Conservation (phyloP, 1,284 basidiomycete species). For the Microbotryum saponariae region DNA sequence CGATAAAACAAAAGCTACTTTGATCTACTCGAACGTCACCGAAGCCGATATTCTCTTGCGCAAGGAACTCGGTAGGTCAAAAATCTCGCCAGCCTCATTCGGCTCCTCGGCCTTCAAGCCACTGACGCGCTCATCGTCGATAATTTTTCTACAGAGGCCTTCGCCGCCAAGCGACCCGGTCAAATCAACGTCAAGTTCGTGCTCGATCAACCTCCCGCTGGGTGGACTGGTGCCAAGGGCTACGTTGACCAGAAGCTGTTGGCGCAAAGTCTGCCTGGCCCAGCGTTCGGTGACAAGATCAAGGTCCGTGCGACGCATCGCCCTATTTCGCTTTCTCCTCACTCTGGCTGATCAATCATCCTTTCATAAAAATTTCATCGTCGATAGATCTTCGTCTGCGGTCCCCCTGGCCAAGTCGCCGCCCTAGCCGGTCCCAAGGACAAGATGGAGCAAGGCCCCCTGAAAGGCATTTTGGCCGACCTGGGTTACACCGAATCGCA, state of each 20-base stretch:
- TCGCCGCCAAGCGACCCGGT: constrained; percentile 34
- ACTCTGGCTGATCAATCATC: no score
- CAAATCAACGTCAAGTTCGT: constrained; percentile 75
- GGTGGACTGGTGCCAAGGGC: constrained; percentile 62
- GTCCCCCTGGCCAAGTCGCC: constrained; percentile 54
- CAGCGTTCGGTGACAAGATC: constrained; percentile 65
- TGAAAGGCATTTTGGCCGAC: constrained; percentile 76
- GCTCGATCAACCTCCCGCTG: constrained; percentile 64
- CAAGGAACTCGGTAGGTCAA: constrained; percentile 35
- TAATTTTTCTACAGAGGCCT: constrained; percentile 1
- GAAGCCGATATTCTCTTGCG: constrained; percentile 67
- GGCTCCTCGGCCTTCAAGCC: constrained; percentile 14
- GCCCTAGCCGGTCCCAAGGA: constrained; percentile 55
- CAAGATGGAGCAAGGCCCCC: constrained; percentile 61
- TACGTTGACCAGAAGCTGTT: constrained; percentile 66
- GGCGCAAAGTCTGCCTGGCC: constrained; percentile 61
- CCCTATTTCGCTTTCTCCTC: no score
- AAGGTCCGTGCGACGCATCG: constrained; percentile 45
- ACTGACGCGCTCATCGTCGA: constrained; percentile 42
- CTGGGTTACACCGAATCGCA: constrained; percentile 77
- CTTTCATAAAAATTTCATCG: no score
- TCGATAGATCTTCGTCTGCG: constrained; percentile 60
- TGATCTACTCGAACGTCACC: constrained; percentile 78
- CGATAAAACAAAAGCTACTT: constrained; percentile 92
- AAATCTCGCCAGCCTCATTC: neutral